These are phyloP conservation scores for Penicillium waksmanii DNA, from an alignment of 495 filamentous ascomycete species.

Conservation along the genomic window DNA sequence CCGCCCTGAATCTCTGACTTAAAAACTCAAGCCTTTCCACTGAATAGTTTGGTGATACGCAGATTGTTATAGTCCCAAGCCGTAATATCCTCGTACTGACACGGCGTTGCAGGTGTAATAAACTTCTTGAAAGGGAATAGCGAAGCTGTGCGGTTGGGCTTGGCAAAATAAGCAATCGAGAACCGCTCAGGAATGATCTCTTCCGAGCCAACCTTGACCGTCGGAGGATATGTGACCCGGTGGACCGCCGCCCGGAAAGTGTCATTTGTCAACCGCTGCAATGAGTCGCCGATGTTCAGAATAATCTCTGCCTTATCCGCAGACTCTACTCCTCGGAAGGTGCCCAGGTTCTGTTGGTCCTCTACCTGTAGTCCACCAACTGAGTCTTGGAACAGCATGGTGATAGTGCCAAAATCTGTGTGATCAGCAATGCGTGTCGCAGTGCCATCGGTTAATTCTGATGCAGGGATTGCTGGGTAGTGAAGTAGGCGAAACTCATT, in stretches of 20 bases:
- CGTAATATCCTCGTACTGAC: slow-evolving; percentile 35
- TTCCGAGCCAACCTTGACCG: slow-evolving; percentile 22
- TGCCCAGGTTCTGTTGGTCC: slow-evolving; percentile 34
- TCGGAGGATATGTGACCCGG: slow-evolving; percentile 31
- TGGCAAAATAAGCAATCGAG: slow-evolving; percentile 41
- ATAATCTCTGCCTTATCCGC: slow-evolving; percentile 58
- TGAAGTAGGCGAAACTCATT: slow-evolving; percentile 53
- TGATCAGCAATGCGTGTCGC: slow-evolving; percentile 44
- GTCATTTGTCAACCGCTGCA: slow-evolving; percentile 66
- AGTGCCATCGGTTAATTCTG: slow-evolving; percentile 23
- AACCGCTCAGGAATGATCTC: slow-evolving; percentile 32
- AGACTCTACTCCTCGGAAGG: slow-evolving; percentile 48
- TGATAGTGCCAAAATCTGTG: slow-evolving; percentile 52
- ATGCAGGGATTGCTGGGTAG: slow-evolving; percentile 38
- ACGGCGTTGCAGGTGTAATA: slow-evolving; percentile 21
- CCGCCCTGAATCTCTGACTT: not conserved
- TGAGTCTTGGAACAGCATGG: slow-evolving; percentile 53
- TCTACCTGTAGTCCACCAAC: slow-evolving; percentile 51
- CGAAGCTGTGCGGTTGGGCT: slow-evolving; percentile 30
- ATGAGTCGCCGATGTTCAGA: slow-evolving; percentile 67
- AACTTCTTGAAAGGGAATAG: slow-evolving; percentile 27
- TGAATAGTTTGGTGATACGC: slow-evolving; percentile 23
- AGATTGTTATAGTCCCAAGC: slow-evolving; percentile 40
- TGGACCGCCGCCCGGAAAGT: slow-evolving; percentile 39
- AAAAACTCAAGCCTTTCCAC: not conserved